Percentiles rank a stretch among this genome's conserved stretches.
These are phyloP conservation scores for Monilinia fructicola DNA, from an alignment of 2,329 filamentous ascomycete species.

Conservation along the genomic window DNA sequence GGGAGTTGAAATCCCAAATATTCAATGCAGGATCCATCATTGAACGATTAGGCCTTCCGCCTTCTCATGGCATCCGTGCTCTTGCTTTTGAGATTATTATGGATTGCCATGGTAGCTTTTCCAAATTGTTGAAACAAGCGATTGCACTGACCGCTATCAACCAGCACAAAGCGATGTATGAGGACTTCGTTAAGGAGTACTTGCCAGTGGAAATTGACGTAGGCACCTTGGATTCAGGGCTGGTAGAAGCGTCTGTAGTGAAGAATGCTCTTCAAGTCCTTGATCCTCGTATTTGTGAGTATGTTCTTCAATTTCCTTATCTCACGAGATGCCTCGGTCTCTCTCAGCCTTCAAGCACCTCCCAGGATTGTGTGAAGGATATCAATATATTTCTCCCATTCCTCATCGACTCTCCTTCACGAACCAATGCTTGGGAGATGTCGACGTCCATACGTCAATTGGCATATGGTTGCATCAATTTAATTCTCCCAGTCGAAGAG, in stretches of 20 bases:
- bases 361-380: slow-evolving; percentile 18
- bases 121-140: slow-evolving; percentile 33
- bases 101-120: slow-evolving; percentile 34
- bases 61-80: slow-evolving; percentile 43
- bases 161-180: slow-evolving; percentile 27
- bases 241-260: background rate
- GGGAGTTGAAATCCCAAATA: slow-evolving; percentile 32
- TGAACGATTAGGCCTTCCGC: slow-evolving; percentile 45
- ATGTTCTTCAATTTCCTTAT: slow-evolving; percentile 46
- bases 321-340: slow-evolving; percentile 33
- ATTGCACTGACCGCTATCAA: slow-evolving; percentile 29
- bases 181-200: slow-evolving; percentile 36
- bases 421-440: slow-evolving; percentile 57
- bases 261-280: slow-evolving; percentile 35
- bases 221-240: background rate
- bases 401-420: slow-evolving; percentile 56
- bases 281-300: slow-evolving; percentile 53
- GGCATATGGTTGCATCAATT: slow-evolving; percentile 54
- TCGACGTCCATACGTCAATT: slow-evolving; percentile 52
- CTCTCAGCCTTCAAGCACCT: background rate
- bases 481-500: slow-evolving; percentile 37
- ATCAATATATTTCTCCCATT: slow-evolving; percentile 62
- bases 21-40: slow-evolving; percentile 49
- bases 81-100: slow-evolving; percentile 40
- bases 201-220: slow-evolving; percentile 12